Evolutionary conservation across 1,284 basidiomycete genomes (phyloP).

Genomic region (Heterobasidion annosum): DNA sequence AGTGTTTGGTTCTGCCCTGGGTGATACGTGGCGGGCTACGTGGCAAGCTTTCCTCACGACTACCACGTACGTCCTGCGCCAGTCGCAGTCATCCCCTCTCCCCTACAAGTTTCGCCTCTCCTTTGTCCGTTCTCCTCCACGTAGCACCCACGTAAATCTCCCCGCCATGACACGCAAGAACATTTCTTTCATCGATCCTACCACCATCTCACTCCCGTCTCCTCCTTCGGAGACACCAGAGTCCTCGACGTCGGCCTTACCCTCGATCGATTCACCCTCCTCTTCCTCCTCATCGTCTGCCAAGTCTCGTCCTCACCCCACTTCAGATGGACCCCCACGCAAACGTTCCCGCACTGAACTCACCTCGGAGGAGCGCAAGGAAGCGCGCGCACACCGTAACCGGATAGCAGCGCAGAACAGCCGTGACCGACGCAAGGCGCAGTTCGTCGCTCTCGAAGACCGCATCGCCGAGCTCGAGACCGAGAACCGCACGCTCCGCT

Average conservation of each 20-base stretch:
- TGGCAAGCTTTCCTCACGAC: conserved; percentile 11
- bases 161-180: conserved; percentile 6
- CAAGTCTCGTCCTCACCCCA: conserved; percentile 12
- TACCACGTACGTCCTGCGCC: conserved; percentile 13
- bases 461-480: conserved; percentile 35
- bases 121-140: conserved; percentile 1
- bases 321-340: conserved; percentile 36
- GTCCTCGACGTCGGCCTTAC: conserved; percentile 8
- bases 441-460: conserved; percentile 43
- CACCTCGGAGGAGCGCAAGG: conserved; percentile 66
- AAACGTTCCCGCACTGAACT: conserved; percentile 59
- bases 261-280: not conserved
- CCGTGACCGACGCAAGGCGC: conserved; percentile 71
- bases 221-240: conserved; percentile 17
- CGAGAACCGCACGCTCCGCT: conserved; percentile 34
- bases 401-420: conserved; percentile 80
- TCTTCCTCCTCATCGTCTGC: conserved; percentile 16
- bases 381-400: conserved; percentile 76
- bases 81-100: conserved; percentile 6
- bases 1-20: not conserved
- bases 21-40: conserved; percentile 9
- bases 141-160: conserved; percentile 2
- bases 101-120: not conserved
- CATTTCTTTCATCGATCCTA: conserved; percentile 26
- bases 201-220: conserved; percentile 28